These are phyloP conservation scores for Metarhizium guizhouense DNA, from an alignment of 2,329 filamentous ascomycete species.

Conservation along the genomic window DNA sequence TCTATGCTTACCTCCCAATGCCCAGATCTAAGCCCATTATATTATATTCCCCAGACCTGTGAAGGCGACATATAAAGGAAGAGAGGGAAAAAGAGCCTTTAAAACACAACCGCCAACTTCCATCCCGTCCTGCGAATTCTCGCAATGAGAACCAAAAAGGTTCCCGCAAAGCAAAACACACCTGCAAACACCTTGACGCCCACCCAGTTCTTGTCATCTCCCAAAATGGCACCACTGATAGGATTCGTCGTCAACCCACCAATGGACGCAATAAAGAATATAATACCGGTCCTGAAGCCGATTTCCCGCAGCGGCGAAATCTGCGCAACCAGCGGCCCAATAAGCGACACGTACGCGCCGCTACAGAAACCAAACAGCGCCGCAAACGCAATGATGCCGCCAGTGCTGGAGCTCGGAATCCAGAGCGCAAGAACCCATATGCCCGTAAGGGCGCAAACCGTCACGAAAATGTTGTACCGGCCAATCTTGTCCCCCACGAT, in stretches of 20 bases:
- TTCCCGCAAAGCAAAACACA: slow-evolving; percentile 21
- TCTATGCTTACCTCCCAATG: neutral
- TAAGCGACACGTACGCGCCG: slow-evolving; percentile 30
- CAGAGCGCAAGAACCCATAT: slow-evolving; percentile 2
- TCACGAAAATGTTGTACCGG: slow-evolving; percentile 32
- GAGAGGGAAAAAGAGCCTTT: neutral
- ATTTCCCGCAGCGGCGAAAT: slow-evolving; percentile 29
- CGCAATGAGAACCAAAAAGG: slow-evolving; percentile 14
- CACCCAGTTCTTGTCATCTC: slow-evolving; percentile 18
- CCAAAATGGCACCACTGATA: slow-evolving; percentile 40
- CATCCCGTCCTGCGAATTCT: slow-evolving; percentile 18
- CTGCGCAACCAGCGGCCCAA: slow-evolving; percentile 33
- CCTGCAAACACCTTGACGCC: slow-evolving; percentile 29
- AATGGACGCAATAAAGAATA: slow-evolving; percentile 45
- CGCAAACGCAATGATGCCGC: slow-evolving; percentile 31
- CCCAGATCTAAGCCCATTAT: neutral
- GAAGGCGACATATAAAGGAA: neutral
- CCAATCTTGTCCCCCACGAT: slow-evolving; percentile 26
- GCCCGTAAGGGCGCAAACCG: slow-evolving; percentile 21
- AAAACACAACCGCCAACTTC: slow-evolving; percentile 17
- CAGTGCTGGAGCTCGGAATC: slow-evolving; percentile 15
- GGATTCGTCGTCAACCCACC: slow-evolving; percentile 48
- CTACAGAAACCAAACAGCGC: slow-evolving; percentile 33
- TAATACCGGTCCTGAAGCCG: slow-evolving; percentile 23
- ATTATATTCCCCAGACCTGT: neutral